These are phyloP conservation scores for Penstemon barbatus DNA, from an alignment of 257 asterid species.

Conservation along the genomic window DNA sequence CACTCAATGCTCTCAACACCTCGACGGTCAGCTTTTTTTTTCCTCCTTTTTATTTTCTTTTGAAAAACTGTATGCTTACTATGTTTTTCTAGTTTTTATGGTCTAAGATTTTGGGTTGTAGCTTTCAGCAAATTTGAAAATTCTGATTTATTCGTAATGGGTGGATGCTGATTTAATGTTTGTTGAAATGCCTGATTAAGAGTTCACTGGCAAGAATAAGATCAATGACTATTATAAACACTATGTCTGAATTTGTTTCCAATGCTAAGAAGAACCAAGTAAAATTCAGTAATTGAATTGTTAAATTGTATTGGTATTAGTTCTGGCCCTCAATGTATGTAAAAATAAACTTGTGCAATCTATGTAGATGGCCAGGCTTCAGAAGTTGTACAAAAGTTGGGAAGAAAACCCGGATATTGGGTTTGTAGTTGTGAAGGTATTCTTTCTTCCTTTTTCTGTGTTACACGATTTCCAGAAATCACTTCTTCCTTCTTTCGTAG, in stretches of 20 bases:
- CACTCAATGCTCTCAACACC: constrained; percentile 76
- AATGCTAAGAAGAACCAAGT: constrained; percentile 16
- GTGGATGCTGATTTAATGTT: constrained; percentile 9
- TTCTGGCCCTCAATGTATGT: constrained; percentile 9
- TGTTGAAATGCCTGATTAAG: constrained; percentile 17
- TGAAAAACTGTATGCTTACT: background rate
- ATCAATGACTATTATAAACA: constrained; percentile 4
- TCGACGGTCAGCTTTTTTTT: constrained; percentile 46
- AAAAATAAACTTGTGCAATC: constrained; percentile 17
- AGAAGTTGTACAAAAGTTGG: constrained; percentile 79
- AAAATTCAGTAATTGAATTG: background rate
- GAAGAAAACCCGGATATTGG: constrained; percentile 74
- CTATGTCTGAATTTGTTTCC: constrained; percentile 13
- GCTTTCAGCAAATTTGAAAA: constrained; percentile 6
- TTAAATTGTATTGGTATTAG: background rate
- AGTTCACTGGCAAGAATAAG: background rate
- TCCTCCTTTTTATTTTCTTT: background rate
- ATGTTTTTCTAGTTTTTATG: background rate
- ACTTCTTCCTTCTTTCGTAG: background rate
- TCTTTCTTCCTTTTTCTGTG: background rate
- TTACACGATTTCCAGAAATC: background rate
- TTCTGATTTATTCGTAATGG: constrained; percentile 11
- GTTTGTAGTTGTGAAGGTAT: constrained; percentile 81
- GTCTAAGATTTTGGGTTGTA: background rate
- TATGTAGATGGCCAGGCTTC: constrained; percentile 65